Conservation (phyloP, 139 green algal species). For the Diplosphaera chodatii region DNA sequence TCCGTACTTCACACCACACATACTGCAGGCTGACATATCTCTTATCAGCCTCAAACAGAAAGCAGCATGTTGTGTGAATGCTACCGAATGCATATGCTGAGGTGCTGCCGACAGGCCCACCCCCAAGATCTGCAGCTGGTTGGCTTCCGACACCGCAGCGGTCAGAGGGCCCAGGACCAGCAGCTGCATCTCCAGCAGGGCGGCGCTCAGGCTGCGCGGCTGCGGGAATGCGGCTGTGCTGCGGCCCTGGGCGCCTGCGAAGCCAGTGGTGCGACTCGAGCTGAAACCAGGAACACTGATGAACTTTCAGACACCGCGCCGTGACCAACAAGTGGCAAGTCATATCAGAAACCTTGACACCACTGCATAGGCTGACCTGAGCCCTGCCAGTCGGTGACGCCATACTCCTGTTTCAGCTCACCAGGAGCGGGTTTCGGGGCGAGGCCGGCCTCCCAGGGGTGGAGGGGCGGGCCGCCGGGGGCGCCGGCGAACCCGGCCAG, state of each 20-base stretch:
- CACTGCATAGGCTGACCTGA: no score
- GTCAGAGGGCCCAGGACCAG: conserved; percentile 53
- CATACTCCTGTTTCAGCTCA: no score
- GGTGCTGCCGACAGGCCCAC: background rate
- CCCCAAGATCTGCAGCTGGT: conserved; percentile 31
- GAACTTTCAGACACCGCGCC: no score
- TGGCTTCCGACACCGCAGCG: conserved; percentile 17
- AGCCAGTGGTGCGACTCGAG: no score
- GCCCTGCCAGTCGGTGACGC: no score
- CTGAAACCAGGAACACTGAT: no score
- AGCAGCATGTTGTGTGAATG: no score
- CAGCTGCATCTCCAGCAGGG: conserved; percentile 54
- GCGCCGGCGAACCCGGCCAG: conserved; percentile 54
- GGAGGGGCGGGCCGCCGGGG: conserved; percentile 39
- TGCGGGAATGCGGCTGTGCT: conserved; percentile 43
- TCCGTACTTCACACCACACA: no score
- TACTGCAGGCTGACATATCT: no score
- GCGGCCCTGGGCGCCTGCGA: background rate
- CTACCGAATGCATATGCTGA: background rate
- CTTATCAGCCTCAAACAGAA: no score
- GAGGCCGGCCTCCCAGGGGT: conserved; percentile 55
- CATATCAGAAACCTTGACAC: no score
- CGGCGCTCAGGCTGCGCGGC: conserved; percentile 37
- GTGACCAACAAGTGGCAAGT: no score
- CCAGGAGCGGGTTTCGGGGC: background rate